These are phyloP conservation scores for Closterium sp. DNA, from an alignment of 139 green algal genomes.

Conservation along the genomic window DNA sequence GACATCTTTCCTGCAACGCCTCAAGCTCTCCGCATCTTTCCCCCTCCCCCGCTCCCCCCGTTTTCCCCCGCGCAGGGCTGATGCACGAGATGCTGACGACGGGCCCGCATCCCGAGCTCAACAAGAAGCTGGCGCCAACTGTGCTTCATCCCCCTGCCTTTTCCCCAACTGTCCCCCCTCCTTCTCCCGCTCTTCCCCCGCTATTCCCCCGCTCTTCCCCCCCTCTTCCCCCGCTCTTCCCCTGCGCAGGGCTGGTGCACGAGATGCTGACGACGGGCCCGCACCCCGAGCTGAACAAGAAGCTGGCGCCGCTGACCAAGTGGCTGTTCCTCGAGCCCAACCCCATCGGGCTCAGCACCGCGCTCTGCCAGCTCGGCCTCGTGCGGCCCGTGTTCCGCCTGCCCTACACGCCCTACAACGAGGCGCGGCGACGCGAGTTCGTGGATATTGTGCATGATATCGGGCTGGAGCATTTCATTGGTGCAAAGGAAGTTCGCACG, in stretches of 20 bases:
- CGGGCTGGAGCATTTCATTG: conserved; percentile 75
- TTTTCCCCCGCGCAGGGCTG: background rate
- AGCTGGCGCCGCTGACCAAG: conserved; percentile 62
- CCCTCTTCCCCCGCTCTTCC: background rate
- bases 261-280: conserved; percentile 71
- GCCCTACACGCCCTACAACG: conserved; percentile 84
- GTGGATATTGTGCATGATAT: conserved; percentile 73
- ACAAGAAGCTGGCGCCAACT: conserved; percentile 51
- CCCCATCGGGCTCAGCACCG: conserved; percentile 93
- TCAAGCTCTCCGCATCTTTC: no score
- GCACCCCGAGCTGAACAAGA: conserved; percentile 67
- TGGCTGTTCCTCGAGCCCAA: conserved; percentile 96
- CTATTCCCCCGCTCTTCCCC: no score
- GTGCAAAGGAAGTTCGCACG: conserved; percentile 54
- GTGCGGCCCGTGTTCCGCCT: conserved; percentile 77
- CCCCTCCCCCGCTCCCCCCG: no score
- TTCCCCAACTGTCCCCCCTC: no score
- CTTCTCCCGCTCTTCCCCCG: no score
- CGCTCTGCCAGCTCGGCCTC: conserved; percentile 84
- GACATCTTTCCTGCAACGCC: background rate
- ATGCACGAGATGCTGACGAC: conserved; percentile 73
- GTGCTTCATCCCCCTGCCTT: no score
- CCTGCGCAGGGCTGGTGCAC: conserved; percentile 11
- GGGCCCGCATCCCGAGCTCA: conserved; percentile 63
- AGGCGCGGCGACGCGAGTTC: conserved; percentile 71